These are phyloP conservation scores for Ophiostoma angusticollis DNA, from an alignment of 2,329 filamentous ascomycete genomes.

Conservation along the genomic window DNA sequence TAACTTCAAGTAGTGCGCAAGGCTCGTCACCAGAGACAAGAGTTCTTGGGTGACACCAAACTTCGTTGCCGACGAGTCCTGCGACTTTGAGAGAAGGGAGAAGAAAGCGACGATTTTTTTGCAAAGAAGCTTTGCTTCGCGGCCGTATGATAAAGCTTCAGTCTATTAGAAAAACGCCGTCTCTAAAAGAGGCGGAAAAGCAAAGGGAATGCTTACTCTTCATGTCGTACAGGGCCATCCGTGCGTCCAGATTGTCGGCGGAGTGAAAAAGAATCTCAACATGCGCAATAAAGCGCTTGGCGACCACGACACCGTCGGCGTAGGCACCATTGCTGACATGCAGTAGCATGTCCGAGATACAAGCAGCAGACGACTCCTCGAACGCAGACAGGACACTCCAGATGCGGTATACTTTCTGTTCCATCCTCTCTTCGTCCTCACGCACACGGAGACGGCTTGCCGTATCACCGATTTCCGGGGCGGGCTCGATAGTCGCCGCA, in stretches of 20 bases:
- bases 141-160: constrained; percentile 72
- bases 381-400: constrained; percentile 97
- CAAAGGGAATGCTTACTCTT: constrained; percentile 51
- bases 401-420: constrained; percentile 94
- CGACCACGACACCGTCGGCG: constrained; percentile 85
- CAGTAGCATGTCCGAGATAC: constrained; percentile 97
- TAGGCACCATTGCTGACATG: constrained; percentile 98
- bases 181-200: neutral
- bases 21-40: constrained; percentile 89
- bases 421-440: constrained; percentile 82
- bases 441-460: constrained; percentile 65
- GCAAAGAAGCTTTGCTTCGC: constrained; percentile 97
- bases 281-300: constrained; percentile 91
- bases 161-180: constrained; percentile 14
- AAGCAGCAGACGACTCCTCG: constrained; percentile 93
- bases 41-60: constrained; percentile 94
- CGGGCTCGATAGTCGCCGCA: constrained; percentile 19
- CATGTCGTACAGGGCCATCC: constrained; percentile 54
- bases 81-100: constrained; percentile 82
- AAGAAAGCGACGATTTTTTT: constrained; percentile 99
- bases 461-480: constrained; percentile 30
- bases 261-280: constrained; percentile 86
- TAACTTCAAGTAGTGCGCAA: constrained; percentile 95
- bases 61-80: constrained; percentile 79
- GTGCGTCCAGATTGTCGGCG: constrained; percentile 69